These are phyloP conservation scores for Synchytrium microbalum DNA, from an alignment of 371 early-diverging fungal species.

Conservation along the genomic window DNA sequence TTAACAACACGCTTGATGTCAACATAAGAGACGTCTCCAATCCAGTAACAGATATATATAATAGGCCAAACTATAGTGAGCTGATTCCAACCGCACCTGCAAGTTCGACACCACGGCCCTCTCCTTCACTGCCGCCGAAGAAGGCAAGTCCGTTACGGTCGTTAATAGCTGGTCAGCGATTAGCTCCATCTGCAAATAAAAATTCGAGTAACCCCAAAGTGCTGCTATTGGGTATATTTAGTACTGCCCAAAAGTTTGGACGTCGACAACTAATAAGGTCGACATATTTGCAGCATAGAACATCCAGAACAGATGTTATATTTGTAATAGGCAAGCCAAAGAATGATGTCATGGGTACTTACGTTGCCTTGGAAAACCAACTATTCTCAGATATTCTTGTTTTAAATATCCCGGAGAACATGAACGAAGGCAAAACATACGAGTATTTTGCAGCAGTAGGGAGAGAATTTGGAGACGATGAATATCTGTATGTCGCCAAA, in stretches of 20 bases:
- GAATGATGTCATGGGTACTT: background rate
- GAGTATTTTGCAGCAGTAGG: conserved; percentile 23
- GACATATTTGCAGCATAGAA: conserved; percentile 25
- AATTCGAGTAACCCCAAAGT: conserved; percentile 8
- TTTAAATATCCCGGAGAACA: conserved; percentile 30
- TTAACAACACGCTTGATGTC: too few relatives aligned
- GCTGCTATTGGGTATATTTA: conserved; percentile 28
- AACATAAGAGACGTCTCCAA: too few relatives aligned
- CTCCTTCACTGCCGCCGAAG: too few relatives aligned
- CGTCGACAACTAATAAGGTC: conserved; percentile 28
- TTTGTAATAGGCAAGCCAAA: conserved; percentile 24
- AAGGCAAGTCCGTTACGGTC: too few relatives aligned
- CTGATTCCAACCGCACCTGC: conserved; percentile 1
- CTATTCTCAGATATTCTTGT: conserved; percentile 24
- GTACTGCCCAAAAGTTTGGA: conserved; percentile 18
- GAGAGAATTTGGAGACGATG: conserved; percentile 5
- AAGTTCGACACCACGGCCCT: background rate
- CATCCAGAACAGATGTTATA: conserved; percentile 18
- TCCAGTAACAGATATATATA: too few relatives aligned
- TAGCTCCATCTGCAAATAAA: too few relatives aligned
- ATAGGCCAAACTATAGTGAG: too few relatives aligned
- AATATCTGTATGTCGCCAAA: conserved; percentile 23
- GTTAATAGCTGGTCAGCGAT: too few relatives aligned
- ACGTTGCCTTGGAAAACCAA: conserved; percentile 16
- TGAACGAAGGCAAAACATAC: conserved; percentile 35